Evolutionary conservation across 1,284 basidiomycete genomes (phyloP).

Genomic region (Leccinum griseonigrum): DNA sequence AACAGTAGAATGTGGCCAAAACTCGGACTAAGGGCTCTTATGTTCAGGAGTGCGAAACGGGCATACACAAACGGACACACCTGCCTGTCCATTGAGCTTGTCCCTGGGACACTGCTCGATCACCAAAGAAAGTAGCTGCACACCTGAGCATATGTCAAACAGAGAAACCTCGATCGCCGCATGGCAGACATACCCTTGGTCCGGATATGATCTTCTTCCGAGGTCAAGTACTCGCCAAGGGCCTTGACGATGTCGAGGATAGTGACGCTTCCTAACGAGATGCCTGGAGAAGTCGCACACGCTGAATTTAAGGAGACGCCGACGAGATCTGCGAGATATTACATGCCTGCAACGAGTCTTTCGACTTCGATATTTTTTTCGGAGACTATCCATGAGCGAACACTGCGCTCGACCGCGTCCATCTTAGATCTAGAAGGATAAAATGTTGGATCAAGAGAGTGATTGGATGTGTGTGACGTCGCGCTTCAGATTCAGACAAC

Average conservation of each 20-base stretch:
- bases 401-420: conserved; percentile 49
- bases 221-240: conserved; percentile 83
- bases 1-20: conserved; percentile 79
- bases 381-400: conserved; percentile 73
- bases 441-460: not conserved
- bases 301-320: conserved; percentile 5
- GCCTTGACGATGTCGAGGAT: conserved; percentile 85
- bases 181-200: conserved; percentile 61
- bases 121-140: conserved; percentile 69
- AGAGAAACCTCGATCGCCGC: conserved; percentile 6
- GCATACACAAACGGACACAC: conserved; percentile 42
- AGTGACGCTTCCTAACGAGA: conserved; percentile 58
- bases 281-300: conserved; percentile 45
- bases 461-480: conserved; percentile 16
- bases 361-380: conserved; percentile 59
- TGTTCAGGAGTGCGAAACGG: conserved; percentile 5
- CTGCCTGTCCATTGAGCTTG: conserved; percentile 78
- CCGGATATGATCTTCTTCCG: conserved; percentile 77
- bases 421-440: conserved; percentile 19
- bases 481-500: not conserved
- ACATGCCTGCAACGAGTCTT: conserved; percentile 56
- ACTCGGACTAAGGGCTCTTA: conserved; percentile 61
- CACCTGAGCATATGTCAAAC: conserved; percentile 51
- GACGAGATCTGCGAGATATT: conserved; percentile 10
- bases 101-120: conserved; percentile 59